Percentiles rank a stretch among this genome's conserved stretches.
Conservation (phyloP, 345 rosid genomes). For the Acer saccharum region DNA sequence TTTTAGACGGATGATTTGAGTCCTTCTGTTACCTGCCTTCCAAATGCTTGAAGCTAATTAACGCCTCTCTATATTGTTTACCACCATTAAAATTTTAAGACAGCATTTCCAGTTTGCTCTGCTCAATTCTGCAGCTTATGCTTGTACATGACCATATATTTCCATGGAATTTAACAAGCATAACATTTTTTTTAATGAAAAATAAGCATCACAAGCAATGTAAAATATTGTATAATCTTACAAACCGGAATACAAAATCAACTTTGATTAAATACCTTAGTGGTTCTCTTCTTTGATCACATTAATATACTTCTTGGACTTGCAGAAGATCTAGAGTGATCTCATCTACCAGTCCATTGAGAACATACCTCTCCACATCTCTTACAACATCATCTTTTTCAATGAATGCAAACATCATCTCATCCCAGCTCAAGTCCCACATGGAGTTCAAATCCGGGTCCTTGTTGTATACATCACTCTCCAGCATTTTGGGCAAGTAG, state of each 20-base stretch:
- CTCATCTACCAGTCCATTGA: slow-evolving; percentile 68
- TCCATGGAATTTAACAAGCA: background rate
- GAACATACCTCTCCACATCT: slow-evolving; percentile 71
- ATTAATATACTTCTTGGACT: slow-evolving; percentile 29
- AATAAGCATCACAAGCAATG: background rate
- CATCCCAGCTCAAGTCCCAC: slow-evolving; percentile 92
- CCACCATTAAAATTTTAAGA: background rate
- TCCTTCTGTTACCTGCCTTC: background rate
- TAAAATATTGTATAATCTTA: background rate
- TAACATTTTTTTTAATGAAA: too few species aligned
- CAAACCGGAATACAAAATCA: slow-evolving; percentile 10
- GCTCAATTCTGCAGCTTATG: background rate
- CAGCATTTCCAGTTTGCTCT: background rate
- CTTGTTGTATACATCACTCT: slow-evolving; percentile 50
- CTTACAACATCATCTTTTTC: slow-evolving; percentile 73
- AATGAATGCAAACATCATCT: slow-evolving; percentile 37
- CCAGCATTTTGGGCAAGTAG: slow-evolving; percentile 65
- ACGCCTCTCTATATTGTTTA: background rate
- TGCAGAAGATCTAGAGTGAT: slow-evolving; percentile 54
- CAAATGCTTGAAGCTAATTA: background rate
- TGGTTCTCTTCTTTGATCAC: background rate
- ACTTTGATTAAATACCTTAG: background rate
- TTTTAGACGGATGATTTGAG: too few species aligned
- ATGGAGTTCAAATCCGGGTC: slow-evolving; percentile 72
- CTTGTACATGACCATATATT: background rate